Base-by-base conservation (phyloP, 164 flowering plant species). In the Buxus sempervirens region DNA sequence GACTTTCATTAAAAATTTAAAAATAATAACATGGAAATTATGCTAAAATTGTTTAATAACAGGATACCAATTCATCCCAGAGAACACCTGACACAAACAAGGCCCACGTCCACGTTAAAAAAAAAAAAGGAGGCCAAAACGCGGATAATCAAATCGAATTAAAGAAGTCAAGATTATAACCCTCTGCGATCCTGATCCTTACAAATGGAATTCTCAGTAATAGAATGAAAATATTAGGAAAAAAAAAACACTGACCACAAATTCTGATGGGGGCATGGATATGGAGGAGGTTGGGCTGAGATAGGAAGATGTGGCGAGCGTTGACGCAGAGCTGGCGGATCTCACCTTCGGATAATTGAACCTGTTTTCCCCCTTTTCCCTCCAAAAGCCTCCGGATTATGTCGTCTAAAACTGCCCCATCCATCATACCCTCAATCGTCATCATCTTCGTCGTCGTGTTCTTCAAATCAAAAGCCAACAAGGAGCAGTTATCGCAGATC, bases 341-440 rank as follows among this genome's bases (percentile, higher is more conserved):
- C 85, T 91, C 97, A 26, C 75, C 79, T 63, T 91, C 97, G 0
- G 91, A 88, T 0, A 91, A 77, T 80, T 91, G 90, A 22, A 85
- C 95, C 70, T 91, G 97, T 73, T 84, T 91, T 14, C 90, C 90
- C 51, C 89, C 90, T 83, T 79, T 91, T 1, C 90, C 95, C 28
- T 89, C 95, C 72, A 89, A 72, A 27, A 91, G 65, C 70, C 97
- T 82, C 80, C 87, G 70, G 70, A 91, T 86, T 54, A 91, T 84
- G 66, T 91, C 97, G 65, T 91, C 95, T 78, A 91, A 73, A 6
- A 88, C 89, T 13, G 77, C 83, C 57, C 57, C 72, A 53, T 91
- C 91, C 97, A 90, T 86, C 90, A 77, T 81, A 49, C 93, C 95
- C 68, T 88, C 96, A 84, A 88, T 88, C 51, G 87, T 86, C 90